Evolutionary conservation across 2,329 filamentous ascomycete genomes (phyloP).

Genomic region (Neonectria coccinea): DNA sequence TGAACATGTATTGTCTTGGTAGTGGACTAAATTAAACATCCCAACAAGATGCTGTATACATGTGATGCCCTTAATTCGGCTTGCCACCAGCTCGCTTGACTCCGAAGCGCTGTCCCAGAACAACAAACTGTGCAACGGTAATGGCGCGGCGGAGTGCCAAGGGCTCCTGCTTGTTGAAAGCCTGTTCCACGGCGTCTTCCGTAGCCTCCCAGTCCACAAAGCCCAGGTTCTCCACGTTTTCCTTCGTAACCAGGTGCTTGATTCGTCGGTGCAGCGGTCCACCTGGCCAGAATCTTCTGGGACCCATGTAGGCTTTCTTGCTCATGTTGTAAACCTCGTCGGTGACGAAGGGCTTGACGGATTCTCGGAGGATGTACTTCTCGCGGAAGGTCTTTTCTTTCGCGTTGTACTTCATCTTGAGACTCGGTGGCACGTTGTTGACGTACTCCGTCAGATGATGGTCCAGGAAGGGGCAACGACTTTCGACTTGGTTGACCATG

Average conservation of each 20-base stretch:
- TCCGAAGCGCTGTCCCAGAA: slow-evolving; percentile 12
- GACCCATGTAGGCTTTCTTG: slow-evolving; percentile 64
- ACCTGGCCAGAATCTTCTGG: slow-evolving; percentile 41
- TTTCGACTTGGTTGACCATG: slow-evolving; percentile 53
- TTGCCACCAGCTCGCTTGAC: slow-evolving; percentile 3
- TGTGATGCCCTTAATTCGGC: background rate
- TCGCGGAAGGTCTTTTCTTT: slow-evolving; percentile 50
- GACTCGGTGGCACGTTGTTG: slow-evolving; percentile 6
- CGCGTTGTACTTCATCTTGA: slow-evolving; percentile 22
- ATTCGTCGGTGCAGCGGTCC: slow-evolving; percentile 57
- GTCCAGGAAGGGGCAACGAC: slow-evolving; percentile 52
- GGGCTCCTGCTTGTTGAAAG: slow-evolving; percentile 41
- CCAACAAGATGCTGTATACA: too few species aligned
- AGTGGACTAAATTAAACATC: too few species aligned
- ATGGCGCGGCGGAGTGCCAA: slow-evolving; percentile 17
- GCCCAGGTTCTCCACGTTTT: slow-evolving; percentile 53
- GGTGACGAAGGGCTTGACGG: slow-evolving; percentile 61
- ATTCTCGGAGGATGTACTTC: slow-evolving; percentile 65
- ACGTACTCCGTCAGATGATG: slow-evolving; percentile 28
- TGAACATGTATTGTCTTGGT: too few species aligned
- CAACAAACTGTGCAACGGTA: slow-evolving; percentile 15
- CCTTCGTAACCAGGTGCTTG: slow-evolving; percentile 48
- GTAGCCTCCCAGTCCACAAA: slow-evolving; percentile 52
- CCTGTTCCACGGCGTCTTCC: slow-evolving; percentile 46
- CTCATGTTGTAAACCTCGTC: slow-evolving; percentile 62